Conservation (phyloP, 1,139 yeast genomes). For the Scheffersomyces titani region DNA sequence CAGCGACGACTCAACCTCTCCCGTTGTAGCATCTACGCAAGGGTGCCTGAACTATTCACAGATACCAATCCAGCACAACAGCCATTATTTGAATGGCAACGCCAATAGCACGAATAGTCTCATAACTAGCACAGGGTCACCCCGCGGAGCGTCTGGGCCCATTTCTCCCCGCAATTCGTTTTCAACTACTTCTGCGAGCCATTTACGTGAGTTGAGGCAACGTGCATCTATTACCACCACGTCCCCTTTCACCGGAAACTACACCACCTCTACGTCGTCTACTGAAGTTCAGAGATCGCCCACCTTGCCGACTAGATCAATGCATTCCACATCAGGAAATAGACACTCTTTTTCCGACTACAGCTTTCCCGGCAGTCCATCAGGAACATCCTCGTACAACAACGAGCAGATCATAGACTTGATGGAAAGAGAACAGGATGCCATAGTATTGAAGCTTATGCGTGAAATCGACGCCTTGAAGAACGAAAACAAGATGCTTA, state of each 20-base stretch:
- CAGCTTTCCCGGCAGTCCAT: constrained; percentile 5
- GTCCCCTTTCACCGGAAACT: constrained; percentile 6
- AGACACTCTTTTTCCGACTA: constrained; percentile 11
- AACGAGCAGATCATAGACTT: constrained; percentile 54
- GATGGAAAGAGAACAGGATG: constrained; percentile 73
- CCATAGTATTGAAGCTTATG: constrained; percentile 59
- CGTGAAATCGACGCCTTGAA: constrained; percentile 53
- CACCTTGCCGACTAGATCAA: constrained; percentile 9
- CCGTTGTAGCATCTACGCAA: not conserved
- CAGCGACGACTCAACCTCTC: not conserved
- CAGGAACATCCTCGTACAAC: constrained; percentile 5
- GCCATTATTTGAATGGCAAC: not conserved
- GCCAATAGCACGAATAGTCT: not conserved
- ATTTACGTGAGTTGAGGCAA: not conserved
- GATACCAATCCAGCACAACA: not conserved
- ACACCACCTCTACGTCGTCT: constrained; percentile 10
- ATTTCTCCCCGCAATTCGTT: constrained; percentile 2
- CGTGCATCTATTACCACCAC: constrained; percentile 1
- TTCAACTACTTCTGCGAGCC: constrained; percentile 1
- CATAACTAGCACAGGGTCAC: not conserved
- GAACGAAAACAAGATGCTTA: constrained; percentile 49
- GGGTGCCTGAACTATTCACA: not conserved
- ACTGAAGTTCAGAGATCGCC: constrained; percentile 13
- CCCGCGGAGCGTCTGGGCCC: constrained; percentile 10
- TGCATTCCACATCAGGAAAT: constrained; percentile 9